Conservation (phyloP, 768 basidiomycete species). For the Boletus pseudo-olivaceus region DNA sequence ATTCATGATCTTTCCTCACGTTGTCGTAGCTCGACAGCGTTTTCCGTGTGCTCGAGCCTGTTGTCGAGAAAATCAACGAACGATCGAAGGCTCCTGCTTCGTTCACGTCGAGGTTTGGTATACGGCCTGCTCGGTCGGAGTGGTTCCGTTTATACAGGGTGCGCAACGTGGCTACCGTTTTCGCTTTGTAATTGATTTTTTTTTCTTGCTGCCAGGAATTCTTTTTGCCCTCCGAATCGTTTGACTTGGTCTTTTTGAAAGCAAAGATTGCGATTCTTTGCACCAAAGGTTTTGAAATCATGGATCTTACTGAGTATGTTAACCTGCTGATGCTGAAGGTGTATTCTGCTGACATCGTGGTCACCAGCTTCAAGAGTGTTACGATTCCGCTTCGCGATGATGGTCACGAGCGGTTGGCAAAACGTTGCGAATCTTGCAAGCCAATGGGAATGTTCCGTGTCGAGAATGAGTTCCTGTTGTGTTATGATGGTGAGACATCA, state of each 20-base stretch:
- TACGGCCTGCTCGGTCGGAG: constrained; percentile 78
- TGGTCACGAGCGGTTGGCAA: constrained; percentile 65
- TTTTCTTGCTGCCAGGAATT: constrained; percentile 58
- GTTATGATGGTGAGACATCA: constrained; percentile 70
- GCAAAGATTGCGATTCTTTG: constrained; percentile 92
- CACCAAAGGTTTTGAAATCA: constrained; percentile 94
- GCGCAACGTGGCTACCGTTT: constrained; percentile 6
- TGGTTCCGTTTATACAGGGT: constrained; percentile 93
- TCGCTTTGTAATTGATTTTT: not conserved
- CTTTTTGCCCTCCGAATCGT: constrained; percentile 89
- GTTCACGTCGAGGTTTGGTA: constrained; percentile 68
- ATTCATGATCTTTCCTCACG: constrained; percentile 12
- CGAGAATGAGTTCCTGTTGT: constrained; percentile 86
- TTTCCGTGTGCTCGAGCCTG: constrained; percentile 96
- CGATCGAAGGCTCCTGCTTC: constrained; percentile 66
- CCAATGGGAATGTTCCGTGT: constrained; percentile 90
- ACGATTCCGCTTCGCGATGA: constrained; percentile 86
- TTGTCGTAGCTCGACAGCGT: constrained; percentile 70
- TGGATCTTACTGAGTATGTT: constrained; percentile 88
- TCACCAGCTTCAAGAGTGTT: constrained; percentile 72
- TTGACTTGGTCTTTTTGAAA: constrained; percentile 88
- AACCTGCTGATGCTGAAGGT: not conserved
- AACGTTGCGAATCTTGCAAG: constrained; percentile 74
- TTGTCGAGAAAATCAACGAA: constrained; percentile 85
- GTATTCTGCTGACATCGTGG: not conserved